Evolutionary conservation across 2,329 filamentous ascomycete genomes (phyloP).

Genomic region (Aspergillus tamarii): DNA sequence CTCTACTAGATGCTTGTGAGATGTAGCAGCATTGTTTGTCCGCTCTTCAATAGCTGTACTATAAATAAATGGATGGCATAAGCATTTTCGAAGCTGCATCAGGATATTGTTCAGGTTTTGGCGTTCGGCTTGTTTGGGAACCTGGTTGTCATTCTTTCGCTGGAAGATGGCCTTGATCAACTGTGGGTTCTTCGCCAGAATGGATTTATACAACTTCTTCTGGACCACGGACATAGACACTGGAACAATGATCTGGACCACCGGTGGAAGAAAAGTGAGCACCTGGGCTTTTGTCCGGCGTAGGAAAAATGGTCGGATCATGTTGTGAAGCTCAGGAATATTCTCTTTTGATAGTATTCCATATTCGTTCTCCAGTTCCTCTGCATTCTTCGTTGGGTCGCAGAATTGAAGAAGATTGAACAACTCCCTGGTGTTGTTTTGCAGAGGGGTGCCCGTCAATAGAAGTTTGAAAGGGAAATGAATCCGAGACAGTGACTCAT

Average conservation of each 20-base stretch:
- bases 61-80: conserved; percentile 97
- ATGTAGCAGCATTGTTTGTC: conserved; percentile 60
- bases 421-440: conserved; percentile 84
- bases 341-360: conserved; percentile 80
- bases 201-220: conserved; percentile 91
- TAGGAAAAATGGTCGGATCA: conserved; percentile 74
- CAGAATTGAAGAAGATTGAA: conserved; percentile 98
- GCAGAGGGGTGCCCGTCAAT: conserved; percentile 81
- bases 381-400: conserved; percentile 72
- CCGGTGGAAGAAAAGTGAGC: conserved; percentile 85
- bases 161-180: conserved; percentile 83
- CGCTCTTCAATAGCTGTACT: conserved; percentile 87
- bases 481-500: conserved; percentile 72
- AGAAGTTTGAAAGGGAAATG: conserved; percentile 82
- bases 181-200: conserved; percentile 86
- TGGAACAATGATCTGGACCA: conserved; percentile 92
- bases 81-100: conserved; percentile 89
- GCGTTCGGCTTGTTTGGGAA: conserved; percentile 68
- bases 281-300: conserved; percentile 88
- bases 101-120: conserved; percentile 90
- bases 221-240: conserved; percentile 95
- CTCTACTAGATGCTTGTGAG: conserved; percentile 82
- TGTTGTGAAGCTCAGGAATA: conserved; percentile 75
- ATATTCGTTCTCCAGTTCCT: conserved; percentile 74
- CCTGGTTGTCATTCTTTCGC: conserved; percentile 58